Percentiles rank a stretch among this genome's conserved stretches.
These are phyloP conservation scores for Metahyphopichia silvanorum DNA, from an alignment of 805 yeast species.

Conservation along the genomic window DNA sequence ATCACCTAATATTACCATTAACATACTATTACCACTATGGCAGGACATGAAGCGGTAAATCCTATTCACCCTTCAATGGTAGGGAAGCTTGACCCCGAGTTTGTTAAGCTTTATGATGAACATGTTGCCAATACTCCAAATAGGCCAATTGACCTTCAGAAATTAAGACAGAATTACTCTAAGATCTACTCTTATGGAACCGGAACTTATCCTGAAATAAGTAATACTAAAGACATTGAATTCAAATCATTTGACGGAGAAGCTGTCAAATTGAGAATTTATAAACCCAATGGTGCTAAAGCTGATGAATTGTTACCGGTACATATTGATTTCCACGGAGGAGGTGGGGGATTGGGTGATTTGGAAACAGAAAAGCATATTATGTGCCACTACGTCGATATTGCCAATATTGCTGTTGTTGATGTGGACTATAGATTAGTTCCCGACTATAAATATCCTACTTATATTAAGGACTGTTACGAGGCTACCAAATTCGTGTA, in stretches of 20 bases:
- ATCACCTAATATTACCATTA: no score
- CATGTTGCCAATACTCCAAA: conserved; percentile 22
- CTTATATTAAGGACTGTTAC: conserved; percentile 22
- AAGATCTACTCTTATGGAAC: conserved; percentile 34
- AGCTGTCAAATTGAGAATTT: conserved; percentile 19
- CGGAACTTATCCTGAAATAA: conserved; percentile 21
- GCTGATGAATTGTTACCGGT: conserved; percentile 22
- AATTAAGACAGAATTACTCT: conserved; percentile 28
- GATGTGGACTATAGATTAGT: conserved; percentile 28
- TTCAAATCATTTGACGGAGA: conserved; percentile 22
- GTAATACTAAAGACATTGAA: conserved; percentile 19
- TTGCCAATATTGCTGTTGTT: conserved; percentile 20
- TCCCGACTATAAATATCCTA: conserved; percentile 25
- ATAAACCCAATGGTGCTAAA: conserved; percentile 19
- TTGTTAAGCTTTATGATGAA: conserved; percentile 28
- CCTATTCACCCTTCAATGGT: conserved; percentile 23
- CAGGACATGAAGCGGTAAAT: conserved; percentile 14
- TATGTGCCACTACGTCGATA: conserved; percentile 19
- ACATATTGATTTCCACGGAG: conserved; percentile 29
- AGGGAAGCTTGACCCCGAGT: conserved; percentile 30
- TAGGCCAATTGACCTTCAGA: conserved; percentile 23
- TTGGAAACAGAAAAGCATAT: conserved; percentile 25
- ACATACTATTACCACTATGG: no score
- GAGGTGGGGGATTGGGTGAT: conserved; percentile 32
- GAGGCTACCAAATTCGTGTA: conserved; percentile 21